phyloP scores from a whole-genome alignment of 768 basidiomycete species.

The Galerina marginata region DNA sequence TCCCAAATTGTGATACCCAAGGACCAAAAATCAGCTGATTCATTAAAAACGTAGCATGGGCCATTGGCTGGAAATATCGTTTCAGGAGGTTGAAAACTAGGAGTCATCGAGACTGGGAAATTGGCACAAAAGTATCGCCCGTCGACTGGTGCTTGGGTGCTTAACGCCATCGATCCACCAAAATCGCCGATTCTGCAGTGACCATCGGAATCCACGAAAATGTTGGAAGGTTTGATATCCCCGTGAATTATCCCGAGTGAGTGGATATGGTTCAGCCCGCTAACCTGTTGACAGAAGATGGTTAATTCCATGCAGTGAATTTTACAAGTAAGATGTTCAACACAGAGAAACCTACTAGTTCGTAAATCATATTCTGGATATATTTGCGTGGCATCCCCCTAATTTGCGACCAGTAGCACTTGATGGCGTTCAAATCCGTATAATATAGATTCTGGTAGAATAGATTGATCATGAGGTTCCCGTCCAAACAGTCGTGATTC shows the following conservation, averaged over 20 bases:
- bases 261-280: conserved; percentile 7
- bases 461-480: neutral
- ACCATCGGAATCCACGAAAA: neutral
- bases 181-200: conserved; percentile 11
- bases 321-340: neutral
- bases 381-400: neutral
- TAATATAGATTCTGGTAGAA: neutral
- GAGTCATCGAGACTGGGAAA: neutral
- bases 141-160: neutral
- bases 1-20: neutral
- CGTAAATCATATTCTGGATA: neutral
- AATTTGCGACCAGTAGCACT: neutral
- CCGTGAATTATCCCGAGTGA: conserved; percentile 8
- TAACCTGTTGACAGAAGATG: neutral
- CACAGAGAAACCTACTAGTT: neutral
- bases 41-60: neutral
- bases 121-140: neutral
- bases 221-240: conserved; percentile 7
- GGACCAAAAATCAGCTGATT: conserved; percentile 6
- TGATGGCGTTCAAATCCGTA: neutral
- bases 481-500: too few species aligned
- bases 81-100: neutral
- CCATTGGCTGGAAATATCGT: neutral
- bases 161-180: neutral
- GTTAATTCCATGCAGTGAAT: neutral